phyloP scores from a whole-genome alignment of 768 basidiomycete genomes.

The Asterophora lycoperdoides region DNA sequence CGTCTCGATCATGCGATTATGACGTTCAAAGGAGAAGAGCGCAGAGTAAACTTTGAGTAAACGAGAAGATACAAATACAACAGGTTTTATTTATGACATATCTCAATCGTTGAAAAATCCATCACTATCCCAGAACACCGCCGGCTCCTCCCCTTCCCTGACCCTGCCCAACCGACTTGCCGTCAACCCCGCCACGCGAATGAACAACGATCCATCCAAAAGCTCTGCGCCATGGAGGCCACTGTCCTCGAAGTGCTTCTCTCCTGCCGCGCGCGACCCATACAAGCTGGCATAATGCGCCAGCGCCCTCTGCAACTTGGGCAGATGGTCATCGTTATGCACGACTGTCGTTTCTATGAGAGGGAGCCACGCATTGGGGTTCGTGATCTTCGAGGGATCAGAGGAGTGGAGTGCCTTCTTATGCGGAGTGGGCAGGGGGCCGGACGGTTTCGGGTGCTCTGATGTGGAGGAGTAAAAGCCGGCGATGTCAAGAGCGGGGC shows the following conservation, averaged over 20 bases:
- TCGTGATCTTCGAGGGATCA: conserved; percentile 30
- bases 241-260: conserved; percentile 22
- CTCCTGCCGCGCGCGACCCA: conserved; percentile 27
- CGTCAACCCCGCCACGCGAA: conserved; percentile 46
- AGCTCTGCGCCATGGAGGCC: conserved; percentile 41
- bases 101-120: conserved; percentile 21
- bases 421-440: conserved; percentile 22
- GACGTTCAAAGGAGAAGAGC: too few relatives aligned
- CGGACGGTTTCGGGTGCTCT: conserved; percentile 13
- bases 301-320: conserved; percentile 36
- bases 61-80: too few relatives aligned
- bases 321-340: conserved; percentile 54
- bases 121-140: conserved; percentile 14
- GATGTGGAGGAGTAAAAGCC: conserved; percentile 40
- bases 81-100: too few relatives aligned
- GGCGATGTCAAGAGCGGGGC: conserved; percentile 43
- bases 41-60: too few relatives aligned
- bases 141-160: conserved; percentile 21
- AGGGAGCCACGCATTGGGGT: conserved; percentile 58
- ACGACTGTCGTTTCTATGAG: conserved; percentile 50
- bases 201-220: conserved; percentile 55
- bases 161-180: conserved; percentile 24
- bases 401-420: conserved; percentile 20
- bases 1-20: too few relatives aligned
- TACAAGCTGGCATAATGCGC: conserved; percentile 25